Base-by-base conservation (phyloP, 441 rosid genomes). In the Eugenia klotzschiana region DNA sequence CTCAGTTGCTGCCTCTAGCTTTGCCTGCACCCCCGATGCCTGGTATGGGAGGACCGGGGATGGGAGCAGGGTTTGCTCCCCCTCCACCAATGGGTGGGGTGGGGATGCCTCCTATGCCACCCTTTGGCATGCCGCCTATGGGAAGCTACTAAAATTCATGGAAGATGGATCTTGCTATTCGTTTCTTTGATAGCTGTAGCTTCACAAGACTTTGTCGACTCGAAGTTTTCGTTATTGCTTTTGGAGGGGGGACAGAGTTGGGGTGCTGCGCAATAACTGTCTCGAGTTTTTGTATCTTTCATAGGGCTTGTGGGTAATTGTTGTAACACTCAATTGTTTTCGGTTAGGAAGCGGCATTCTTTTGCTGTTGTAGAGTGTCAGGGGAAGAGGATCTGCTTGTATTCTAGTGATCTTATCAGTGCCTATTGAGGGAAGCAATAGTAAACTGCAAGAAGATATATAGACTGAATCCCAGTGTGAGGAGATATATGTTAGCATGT, bases 11-110 rank as follows among this genome's bases (percentile, higher is more conserved):
- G 84, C 98, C 99, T 77, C 94, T 97, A 53, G 99, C 99, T 46
- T 86, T 97, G 87, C 99, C 99, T 2, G 99, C 99, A 3, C 99
- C 98, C 27, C 98, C 98, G 27, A 93, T 97, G 95, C 98, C 98
- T 1, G 98, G 98, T 15, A 95, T 97, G 99, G 96, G 96, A 15
- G 96, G 94, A 82, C 83, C 88, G 4, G 53, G 89, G 57, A 91
- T 91, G 94, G 94, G 96, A 51, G 94, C 93, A 69, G 93, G 93
- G 58, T 92, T 84, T 72, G 93, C 87, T 14, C 94, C 93, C 29
- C 94, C 93, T 82, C 98, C 95, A 69, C 93, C 90, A 2, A 92
- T 95, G 97, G 94, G 94, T 2, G 99, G 94, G 40, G 92, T 93
- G 94, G 98, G 98, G 23, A 93, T 97, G 98, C 98, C 95, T 25